Percentiles rank a stretch among this genome's conserved stretches.
These are phyloP conservation scores for Boletus pseudopeckii DNA, from an alignment of 768 basidiomycete species.

Conservation along the genomic window DNA sequence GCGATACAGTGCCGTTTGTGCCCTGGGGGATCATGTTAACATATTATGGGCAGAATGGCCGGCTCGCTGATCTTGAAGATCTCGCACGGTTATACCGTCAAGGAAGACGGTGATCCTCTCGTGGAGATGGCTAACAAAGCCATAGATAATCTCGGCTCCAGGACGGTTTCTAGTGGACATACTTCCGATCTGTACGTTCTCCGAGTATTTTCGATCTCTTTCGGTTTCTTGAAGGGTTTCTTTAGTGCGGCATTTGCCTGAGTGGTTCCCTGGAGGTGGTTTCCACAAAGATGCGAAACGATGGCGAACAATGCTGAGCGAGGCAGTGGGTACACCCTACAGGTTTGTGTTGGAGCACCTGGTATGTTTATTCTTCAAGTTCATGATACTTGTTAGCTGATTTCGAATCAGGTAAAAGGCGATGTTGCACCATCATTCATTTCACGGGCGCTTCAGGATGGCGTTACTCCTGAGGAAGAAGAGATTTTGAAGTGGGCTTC, in stretches of 20 bases:
- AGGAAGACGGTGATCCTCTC: conserved; percentile 31
- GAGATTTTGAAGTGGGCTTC: conserved; percentile 10
- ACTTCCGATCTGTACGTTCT: conserved; percentile 9
- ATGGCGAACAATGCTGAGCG: conserved; percentile 2
- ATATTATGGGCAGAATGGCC: conserved; percentile 25
- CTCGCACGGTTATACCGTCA: conserved; percentile 36
- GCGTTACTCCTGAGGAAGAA: conserved; percentile 8
- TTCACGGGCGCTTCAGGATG: conserved; percentile 9
- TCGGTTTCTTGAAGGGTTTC: not conserved
- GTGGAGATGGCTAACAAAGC: conserved; percentile 28
- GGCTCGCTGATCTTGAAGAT: conserved; percentile 34
- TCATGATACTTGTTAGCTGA: not conserved
- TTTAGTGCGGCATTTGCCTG: conserved; percentile 15
- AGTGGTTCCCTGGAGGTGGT: conserved; percentile 23
- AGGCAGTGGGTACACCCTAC: conserved; percentile 1
- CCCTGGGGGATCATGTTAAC: not conserved
- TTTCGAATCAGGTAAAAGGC: not conserved
- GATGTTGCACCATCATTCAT: too few relatives aligned
- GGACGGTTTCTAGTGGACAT: conserved; percentile 14
- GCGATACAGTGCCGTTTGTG: not conserved
- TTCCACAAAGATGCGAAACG: conserved; percentile 11
- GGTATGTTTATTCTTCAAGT: conserved; percentile 1
- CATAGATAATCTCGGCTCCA: not conserved
- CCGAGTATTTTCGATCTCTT: too few relatives aligned
- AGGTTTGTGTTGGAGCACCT: conserved; percentile 11